Base-by-base conservation (phyloP, 83 land plant genomes). In the Picea engelmannii region DNA sequence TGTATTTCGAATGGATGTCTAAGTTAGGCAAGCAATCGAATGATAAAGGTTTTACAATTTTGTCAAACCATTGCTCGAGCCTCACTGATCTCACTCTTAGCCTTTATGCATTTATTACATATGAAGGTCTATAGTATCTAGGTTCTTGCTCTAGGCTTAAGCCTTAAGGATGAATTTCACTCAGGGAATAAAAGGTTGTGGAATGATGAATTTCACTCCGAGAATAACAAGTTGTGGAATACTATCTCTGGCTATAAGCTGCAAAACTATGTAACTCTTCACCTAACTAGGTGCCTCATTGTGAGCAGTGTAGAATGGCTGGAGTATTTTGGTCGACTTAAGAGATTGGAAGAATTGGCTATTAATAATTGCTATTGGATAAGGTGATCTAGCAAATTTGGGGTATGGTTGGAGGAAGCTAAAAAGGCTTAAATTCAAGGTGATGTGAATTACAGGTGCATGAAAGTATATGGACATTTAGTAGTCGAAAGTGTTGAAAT, bases 241-340 rank as follows among this genome's bases (percentile, higher is more conserved):
- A 44, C 83, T 96, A 4, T 92, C 96, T n/a, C 38, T 96, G 18
- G 95, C 84, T 31, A 83, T 92, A 2, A 92, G 97, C 6, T 96
- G 99, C 81, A 92, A 86, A 84, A 89, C 81, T 2, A 83, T 96
- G 6, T 84, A 1, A 40, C 79, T 13, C 93, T 96, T 49, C 90
- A 92, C 64, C 85, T 96, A n/a, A 86, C 89, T 20, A 83, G 91
- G 4, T 94, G 96, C 88, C 63, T 96, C 70, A 82, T 86, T 77
- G 91, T 96, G 64, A 86, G 73, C 67, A 91, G 92, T 81, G 91
- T 86, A 58, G 93, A 94, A 83, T 96, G 98, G 98, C 88, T 96
- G 6, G 92, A 92, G 52, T 91, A 87, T 81, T 85, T 96, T 17
- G 98, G 96, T 63, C 82, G 85, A 69, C 87, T 91, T 71, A 92